Conservation (phyloP, 768 basidiomycete species). For the Chalciporus pseudorubinellus region DNA sequence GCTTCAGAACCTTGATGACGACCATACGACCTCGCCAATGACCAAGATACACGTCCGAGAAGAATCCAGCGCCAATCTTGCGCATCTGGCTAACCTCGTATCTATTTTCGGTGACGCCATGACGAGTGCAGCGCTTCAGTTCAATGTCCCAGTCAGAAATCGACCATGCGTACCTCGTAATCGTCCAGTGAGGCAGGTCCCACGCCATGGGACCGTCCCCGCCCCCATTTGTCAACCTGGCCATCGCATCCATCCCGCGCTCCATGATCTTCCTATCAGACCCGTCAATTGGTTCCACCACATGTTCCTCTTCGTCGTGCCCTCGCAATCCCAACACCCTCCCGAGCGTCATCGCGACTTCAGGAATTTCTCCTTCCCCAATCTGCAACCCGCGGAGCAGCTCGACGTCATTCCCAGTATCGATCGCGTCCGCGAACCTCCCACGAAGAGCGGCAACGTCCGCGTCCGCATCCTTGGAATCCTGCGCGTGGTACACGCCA, state of each 20-base stretch:
- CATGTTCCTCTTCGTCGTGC: background rate
- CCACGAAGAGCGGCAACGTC: slow-evolving; percentile 25
- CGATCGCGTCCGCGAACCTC: slow-evolving; percentile 14
- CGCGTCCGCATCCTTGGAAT: slow-evolving; percentile 19
- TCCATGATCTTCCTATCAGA: slow-evolving; percentile 67
- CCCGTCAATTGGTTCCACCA: background rate
- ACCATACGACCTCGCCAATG: slow-evolving; percentile 65
- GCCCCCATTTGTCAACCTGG: slow-evolving; percentile 48
- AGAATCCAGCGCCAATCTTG: slow-evolving; percentile 70
- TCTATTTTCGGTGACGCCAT: slow-evolving; percentile 26
- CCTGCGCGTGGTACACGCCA: slow-evolving; percentile 20
- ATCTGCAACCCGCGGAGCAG: slow-evolving; percentile 26
- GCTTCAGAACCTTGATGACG: slow-evolving; percentile 70
- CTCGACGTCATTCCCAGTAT: slow-evolving; percentile 15
- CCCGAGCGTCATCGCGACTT: slow-evolving; percentile 24
- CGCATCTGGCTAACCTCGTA: slow-evolving; percentile 74
- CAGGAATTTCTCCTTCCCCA: slow-evolving; percentile 19
- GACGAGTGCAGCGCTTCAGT: background rate
- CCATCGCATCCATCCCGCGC: slow-evolving; percentile 66
- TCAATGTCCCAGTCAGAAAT: background rate
- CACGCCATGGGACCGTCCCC: background rate
- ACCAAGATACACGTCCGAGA: slow-evolving; percentile 77
- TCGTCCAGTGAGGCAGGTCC: slow-evolving; percentile 69
- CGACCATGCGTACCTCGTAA: slow-evolving; percentile 49
- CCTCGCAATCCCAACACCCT: slow-evolving; percentile 7